Evolutionary conservation across 768 basidiomycete genomes (phyloP).

Genomic region (Boletales sp.): DNA sequence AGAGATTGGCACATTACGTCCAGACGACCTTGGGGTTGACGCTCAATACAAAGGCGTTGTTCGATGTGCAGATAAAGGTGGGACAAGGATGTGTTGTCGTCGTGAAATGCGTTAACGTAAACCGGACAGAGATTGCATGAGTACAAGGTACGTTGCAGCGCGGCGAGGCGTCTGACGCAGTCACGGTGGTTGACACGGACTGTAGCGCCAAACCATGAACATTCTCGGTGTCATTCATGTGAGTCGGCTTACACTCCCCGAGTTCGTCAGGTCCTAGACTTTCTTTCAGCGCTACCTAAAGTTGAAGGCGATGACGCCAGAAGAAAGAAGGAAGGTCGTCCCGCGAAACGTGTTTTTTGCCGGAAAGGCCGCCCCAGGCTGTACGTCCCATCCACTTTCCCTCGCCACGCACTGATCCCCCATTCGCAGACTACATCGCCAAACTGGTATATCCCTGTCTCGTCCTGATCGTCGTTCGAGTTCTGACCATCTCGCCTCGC

Average conservation of each 20-base stretch:
- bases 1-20: conserved; percentile 76
- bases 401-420: conserved; percentile 4
- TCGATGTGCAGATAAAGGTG: conserved; percentile 89
- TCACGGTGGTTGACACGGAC: background rate
- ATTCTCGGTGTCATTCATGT: conserved; percentile 89
- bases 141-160: conserved; percentile 59
- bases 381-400: conserved; percentile 39
- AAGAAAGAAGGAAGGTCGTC: conserved; percentile 76
- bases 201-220: conserved; percentile 88
- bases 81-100: conserved; percentile 1
- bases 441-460: conserved; percentile 57
- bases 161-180: background rate
- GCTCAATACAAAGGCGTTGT: conserved; percentile 75
- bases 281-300: conserved; percentile 67
- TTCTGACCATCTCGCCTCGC: background rate
- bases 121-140: conserved; percentile 76
- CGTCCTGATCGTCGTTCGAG: background rate
- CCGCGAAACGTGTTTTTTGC: conserved; percentile 96
- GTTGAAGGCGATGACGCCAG: conserved; percentile 75
- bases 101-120: background rate
- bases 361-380: conserved; percentile 94
- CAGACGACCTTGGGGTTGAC: conserved; percentile 65
- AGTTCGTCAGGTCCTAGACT: background rate
- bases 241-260: conserved; percentile 20
- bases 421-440: conserved; percentile 72